Base-by-base conservation (phyloP, 495 filamentous ascomycete species). In the Neurospora intermedia region DNA sequence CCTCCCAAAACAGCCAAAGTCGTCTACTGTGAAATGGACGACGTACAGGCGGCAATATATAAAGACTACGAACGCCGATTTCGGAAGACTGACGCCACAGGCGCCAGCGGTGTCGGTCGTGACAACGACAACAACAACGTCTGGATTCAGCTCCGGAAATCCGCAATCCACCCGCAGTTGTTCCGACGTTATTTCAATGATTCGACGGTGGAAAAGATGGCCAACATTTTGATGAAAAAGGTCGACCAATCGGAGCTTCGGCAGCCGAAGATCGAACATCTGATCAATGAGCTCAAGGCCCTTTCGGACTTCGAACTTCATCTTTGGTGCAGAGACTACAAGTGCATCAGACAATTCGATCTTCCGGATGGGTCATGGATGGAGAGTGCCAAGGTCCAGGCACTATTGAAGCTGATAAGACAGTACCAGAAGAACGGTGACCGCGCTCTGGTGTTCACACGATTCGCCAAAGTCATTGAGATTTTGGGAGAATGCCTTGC, bases 381-480 rank as follows among this genome's bases (percentile, higher is more conserved):
- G 88, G 89, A 96, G 73, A 91, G 90, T n/a, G 95, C 94, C 23
- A 99, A 99, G 79, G 89, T 98, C 42, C 85, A 89, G 71, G 89
- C 91, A 46, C 86, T 99, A 20, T 85, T 90, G 48, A 87, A 90
- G 73, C 87, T 99, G 38, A 85, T 98, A 0, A 83, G 83, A 13
- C 80, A 85, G 8, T 97, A 92, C 83, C 91, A 90, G 77, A 84
- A 87, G 72, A 95, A 94, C 43, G 96, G 96, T 0, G 95, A 98
- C 76, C 89, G 94, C 1, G 89, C 91, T 0, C 86, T 99, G 3
- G 86, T 99, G 20, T 99, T 99, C 83, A 95, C 91, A 9, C 92
- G 97, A 73, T 99, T 98, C 80, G 92, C 93, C 48, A 90, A 93
- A 78, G 92, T 97, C 39, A 89, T 98, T 81, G 91, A 98, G 79